Base-by-base conservation (phyloP, 2,329 filamentous ascomycete genomes). In the Pseudocercospora fuligena region DNA sequence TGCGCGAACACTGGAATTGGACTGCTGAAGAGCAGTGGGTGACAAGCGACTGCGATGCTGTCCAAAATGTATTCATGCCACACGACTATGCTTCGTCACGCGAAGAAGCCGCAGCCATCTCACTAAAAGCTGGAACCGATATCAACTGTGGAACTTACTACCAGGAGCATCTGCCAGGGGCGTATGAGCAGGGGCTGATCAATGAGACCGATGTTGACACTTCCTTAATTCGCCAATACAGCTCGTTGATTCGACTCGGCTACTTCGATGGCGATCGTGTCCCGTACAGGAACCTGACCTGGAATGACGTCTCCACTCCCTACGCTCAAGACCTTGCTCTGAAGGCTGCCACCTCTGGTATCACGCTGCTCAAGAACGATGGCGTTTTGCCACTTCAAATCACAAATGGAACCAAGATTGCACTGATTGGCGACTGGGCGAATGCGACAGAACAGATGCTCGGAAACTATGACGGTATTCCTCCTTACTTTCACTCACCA, bases 1-100 rank as follows among this genome's bases (percentile, higher is more conserved):
- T 92, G 2, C 83, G 90, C 1, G 85, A 90, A 53, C 86, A 88
- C 72, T 92, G 89, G 87, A 83, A 82, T 51, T 92, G 88, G 83
- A 86, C 83, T 0, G 82, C 84, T 2, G 82, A 87, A 51, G 83
- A 88, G 59, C 86, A 90, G 67, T 90, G 85, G 74, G 83, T 92
- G 40, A 88, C 87, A 0, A 87, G 84, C 16, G 89, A 92, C 73
- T 92, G 90, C 70, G 88, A 88, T 64, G 85, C 89, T 0, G 81
- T 90, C 0, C 80, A 84, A 51, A 73, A 71, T 58, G 70, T 90
- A 63, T 88, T 81, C 69, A 79, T 82, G n/a, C 83, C 83, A 0
- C 85, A 82, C 66, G 74, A 78, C 33, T 82, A 79, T 61, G 73
- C 79, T 1, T 73, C 75, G 2, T 83, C 82, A 47, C 74, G 80